Evolutionary conservation across 257 asterid genomes (phyloP).

Genomic region (Solanum chiquidenum): DNA sequence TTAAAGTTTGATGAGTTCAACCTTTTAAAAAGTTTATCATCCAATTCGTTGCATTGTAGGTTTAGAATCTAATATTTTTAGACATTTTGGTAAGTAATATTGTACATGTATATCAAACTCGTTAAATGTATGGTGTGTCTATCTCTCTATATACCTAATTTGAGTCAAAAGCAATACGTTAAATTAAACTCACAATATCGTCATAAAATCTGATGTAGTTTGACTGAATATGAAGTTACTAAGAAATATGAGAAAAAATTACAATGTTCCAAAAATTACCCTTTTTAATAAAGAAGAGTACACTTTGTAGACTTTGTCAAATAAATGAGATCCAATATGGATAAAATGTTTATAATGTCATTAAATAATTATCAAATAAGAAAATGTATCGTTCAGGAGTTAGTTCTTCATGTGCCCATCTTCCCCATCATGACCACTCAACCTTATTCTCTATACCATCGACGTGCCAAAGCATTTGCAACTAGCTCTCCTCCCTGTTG

Average conservation of each 20-base stretch:
- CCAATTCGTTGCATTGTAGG: background rate
- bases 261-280: background rate
- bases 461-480: background rate
- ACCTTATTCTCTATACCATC: background rate
- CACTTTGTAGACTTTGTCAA: background rate
- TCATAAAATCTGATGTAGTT: background rate
- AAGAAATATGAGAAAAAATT: background rate
- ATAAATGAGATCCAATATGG: background rate
- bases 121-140: background rate
- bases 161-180: background rate
- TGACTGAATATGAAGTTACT: background rate
- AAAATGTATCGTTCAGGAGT: background rate
- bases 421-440: constrained; percentile 38
- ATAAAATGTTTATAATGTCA: background rate
- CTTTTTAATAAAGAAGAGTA: background rate
- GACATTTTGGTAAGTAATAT: background rate
- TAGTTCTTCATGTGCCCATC: constrained; percentile 39
- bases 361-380: background rate
- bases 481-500: background rate
- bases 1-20: background rate
- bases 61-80: background rate
- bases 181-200: background rate
- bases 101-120: background rate
- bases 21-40: background rate
- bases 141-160: background rate